These are phyloP conservation scores for Hypoxylon crocopeplum DNA, from an alignment of 495 filamentous ascomycete species.

Conservation along the genomic window DNA sequence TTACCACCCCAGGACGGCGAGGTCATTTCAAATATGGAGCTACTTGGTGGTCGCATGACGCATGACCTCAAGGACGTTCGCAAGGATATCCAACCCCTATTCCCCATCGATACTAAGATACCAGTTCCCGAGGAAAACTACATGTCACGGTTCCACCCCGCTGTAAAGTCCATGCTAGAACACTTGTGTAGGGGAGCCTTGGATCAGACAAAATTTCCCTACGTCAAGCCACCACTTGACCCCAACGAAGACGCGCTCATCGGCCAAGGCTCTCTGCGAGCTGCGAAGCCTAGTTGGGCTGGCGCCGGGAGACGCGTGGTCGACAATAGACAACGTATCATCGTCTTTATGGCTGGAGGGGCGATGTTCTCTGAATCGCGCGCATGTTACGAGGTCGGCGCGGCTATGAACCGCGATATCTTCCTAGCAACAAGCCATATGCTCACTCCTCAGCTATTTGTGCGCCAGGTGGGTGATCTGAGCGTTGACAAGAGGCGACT, in stretches of 20 bases:
- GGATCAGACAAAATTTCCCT: constrained; percentile 78
- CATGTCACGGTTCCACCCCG: constrained; percentile 73
- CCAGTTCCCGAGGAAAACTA: constrained; percentile 64
- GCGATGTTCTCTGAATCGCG: constrained; percentile 91
- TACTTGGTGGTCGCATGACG: constrained; percentile 78
- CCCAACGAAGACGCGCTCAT: constrained; percentile 60
- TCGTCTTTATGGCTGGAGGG: constrained; percentile 95
- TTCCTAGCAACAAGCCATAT: constrained; percentile 93
- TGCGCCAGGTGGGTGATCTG: constrained; percentile 82
- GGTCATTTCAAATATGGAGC: constrained; percentile 76
- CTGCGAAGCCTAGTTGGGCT: constrained; percentile 92
- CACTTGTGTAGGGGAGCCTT: constrained; percentile 69
- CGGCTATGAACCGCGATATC: constrained; percentile 74
- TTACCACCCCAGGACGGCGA: constrained; percentile 75
- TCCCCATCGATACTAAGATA: constrained; percentile 65
- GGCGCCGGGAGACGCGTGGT: constrained; percentile 74
- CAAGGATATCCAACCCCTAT: constrained; percentile 68
- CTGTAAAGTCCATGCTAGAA: constrained; percentile 81
- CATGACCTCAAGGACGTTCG: constrained; percentile 79
- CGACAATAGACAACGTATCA: constrained; percentile 86
- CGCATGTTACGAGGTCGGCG: constrained; percentile 85
- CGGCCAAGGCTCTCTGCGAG: constrained; percentile 79
- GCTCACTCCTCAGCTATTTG: constrained; percentile 78
- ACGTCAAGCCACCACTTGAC: constrained; percentile 73
- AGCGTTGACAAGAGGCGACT: constrained; percentile 74